Percentiles rank a stretch among this genome's conserved stretches.
phyloP scores from a whole-genome alignment of 345 rosid genomes.

The Alliaria petiolata region DNA sequence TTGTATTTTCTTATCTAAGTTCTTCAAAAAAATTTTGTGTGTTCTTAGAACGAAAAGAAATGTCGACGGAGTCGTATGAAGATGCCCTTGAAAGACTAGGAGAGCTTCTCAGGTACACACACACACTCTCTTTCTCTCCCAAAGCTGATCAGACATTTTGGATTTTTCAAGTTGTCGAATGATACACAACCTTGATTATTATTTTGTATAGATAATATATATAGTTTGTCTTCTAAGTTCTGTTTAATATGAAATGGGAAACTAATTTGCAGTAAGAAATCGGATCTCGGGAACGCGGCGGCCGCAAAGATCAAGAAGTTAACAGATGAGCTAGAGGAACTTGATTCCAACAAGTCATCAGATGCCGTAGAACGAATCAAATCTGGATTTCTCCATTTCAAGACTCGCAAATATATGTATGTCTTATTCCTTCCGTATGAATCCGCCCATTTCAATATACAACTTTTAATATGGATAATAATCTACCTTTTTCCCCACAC shows the following conservation, averaged over 20 bases:
- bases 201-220: too few relatives aligned
- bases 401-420: constrained; percentile 70
- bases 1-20: not conserved
- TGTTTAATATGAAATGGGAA: not conserved
- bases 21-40: not conserved
- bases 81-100: constrained; percentile 22
- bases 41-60: not conserved
- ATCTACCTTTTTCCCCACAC: not conserved
- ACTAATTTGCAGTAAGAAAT: constrained; percentile 45
- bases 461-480: not conserved
- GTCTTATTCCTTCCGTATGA: constrained; percentile 25
- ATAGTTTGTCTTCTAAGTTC: too few relatives aligned
- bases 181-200: too few relatives aligned
- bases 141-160: too few relatives aligned
- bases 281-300: constrained; percentile 60
- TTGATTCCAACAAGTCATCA: constrained; percentile 32
- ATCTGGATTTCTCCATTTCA: constrained; percentile 73
- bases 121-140: not conserved
- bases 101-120: constrained; percentile 25
- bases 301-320: constrained; percentile 73
- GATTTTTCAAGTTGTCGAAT: too few relatives aligned
- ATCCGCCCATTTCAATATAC: not conserved
- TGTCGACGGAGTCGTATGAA: constrained; percentile 23
- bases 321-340: constrained; percentile 61
- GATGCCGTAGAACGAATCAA: constrained; percentile 60